These are phyloP conservation scores for Colletotrichum musicola DNA, from an alignment of 2,329 filamentous ascomycete genomes.

Conservation along the genomic window DNA sequence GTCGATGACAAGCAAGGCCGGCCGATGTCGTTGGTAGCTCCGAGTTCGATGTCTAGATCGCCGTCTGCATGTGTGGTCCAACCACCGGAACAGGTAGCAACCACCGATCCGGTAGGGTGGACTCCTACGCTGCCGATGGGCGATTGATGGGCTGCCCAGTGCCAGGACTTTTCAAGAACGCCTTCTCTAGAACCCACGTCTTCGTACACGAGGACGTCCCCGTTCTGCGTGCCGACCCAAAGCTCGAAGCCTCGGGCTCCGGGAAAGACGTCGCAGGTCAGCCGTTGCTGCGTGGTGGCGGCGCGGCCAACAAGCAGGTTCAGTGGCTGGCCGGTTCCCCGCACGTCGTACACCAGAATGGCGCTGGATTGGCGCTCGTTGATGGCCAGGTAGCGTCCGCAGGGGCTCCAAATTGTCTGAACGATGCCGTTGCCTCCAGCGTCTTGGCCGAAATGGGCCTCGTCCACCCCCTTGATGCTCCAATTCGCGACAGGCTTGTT, in stretches of 20 bases:
- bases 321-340: constrained; percentile 69
- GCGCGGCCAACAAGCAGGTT: constrained; percentile 64
- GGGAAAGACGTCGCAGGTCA: constrained; percentile 68
- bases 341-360: constrained; percentile 72
- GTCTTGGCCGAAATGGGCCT: constrained; percentile 48
- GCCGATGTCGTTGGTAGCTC: constrained; percentile 25
- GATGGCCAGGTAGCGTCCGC: constrained; percentile 72
- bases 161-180: constrained; percentile 59
- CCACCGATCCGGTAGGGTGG: constrained; percentile 67
- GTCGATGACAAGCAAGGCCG: constrained; percentile 35
- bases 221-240: constrained; percentile 70
- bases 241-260: constrained; percentile 66
- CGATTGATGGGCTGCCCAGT: constrained; percentile 61
- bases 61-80: constrained; percentile 56
- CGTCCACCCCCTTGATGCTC: constrained; percentile 69
- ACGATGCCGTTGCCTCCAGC: constrained; percentile 73
- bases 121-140: constrained; percentile 64
- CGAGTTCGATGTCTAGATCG: constrained; percentile 23
- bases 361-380: constrained; percentile 69
- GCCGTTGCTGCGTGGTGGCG: constrained; percentile 66
- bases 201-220: constrained; percentile 70
- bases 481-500: constrained; percentile 69
- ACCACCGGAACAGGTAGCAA: constrained; percentile 68
- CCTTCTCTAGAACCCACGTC: constrained; percentile 63
- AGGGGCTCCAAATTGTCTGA: constrained; percentile 72